Evolutionary conservation across 2,329 filamentous ascomycete species (phyloP), one percentile per base, ranked within the genome.

Genomic region (Penicillium sumatraense): DNA sequence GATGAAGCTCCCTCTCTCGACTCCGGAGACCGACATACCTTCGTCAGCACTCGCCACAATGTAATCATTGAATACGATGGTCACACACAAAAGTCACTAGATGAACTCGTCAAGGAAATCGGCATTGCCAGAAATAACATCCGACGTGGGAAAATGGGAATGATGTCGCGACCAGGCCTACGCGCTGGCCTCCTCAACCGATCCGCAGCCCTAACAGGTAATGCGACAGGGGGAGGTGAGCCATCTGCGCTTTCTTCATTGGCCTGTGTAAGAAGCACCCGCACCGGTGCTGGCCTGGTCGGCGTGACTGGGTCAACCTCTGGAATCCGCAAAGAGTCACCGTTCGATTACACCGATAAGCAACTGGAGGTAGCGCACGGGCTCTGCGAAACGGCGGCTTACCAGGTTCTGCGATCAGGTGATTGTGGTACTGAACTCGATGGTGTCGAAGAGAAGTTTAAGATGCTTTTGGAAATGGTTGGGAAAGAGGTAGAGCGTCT

Each of bases 11-110:
- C 67, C 6, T 76, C 73, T 1, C 53, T 72, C 27, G 63, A 68
- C 10, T 73, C 72, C 2, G 62, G 53, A 7, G 67, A 74, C 9
- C 66, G 62, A 16, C 62, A 66, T 24, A 59, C 65, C n/a, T 84
- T 86, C 58, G 89, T 89, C 70, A 86, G 89, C 51, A 86, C 86
- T 3, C 85, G 89, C 61, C 87, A 83, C 54, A 89, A 91, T 81
- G 88, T 93, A 44, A 87, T 95, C 36, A 89, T 97, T n/a, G 93
- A 91, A 74, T 97, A 97, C 70, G 93, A 97, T 70, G 90, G 89
- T 63, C 88, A 91, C 58, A 88, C 96, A 3, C 92, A 97, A 70
- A 86, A 86, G 48, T 86, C 88, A 35, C 91, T 97, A 61, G 92
- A 96, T 65, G 82, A 88, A 52, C 78, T 96, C 47, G 92, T 96